These are phyloP conservation scores for Neonectria hederae DNA, from an alignment of 2,329 filamentous ascomycete genomes.

Conservation along the genomic window DNA sequence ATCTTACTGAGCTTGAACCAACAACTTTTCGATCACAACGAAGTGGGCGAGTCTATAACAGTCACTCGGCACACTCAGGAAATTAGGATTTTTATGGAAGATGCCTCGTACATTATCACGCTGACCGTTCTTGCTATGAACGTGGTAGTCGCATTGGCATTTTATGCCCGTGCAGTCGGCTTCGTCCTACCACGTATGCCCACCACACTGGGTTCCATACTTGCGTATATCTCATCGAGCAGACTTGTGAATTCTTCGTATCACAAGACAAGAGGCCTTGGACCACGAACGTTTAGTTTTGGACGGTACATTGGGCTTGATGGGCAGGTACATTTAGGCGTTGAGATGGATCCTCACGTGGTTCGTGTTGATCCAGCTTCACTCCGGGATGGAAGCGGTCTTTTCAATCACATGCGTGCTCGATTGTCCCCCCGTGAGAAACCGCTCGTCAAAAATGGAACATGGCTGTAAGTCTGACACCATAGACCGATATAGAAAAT, in stretches of 20 bases:
- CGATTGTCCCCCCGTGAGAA: background rate
- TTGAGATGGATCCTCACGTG: slow-evolving; percentile 60
- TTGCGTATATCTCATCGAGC: slow-evolving; percentile 60
- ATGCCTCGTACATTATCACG: slow-evolving; percentile 55
- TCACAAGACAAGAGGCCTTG: background rate
- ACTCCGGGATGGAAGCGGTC: background rate
- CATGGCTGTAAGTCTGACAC: slow-evolving; percentile 15
- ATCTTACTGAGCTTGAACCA: slow-evolving; percentile 53
- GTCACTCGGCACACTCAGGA: slow-evolving; percentile 41
- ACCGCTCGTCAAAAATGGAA: background rate
- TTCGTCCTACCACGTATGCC: slow-evolving; percentile 61
- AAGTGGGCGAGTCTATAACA: background rate
- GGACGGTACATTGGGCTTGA: slow-evolving; percentile 60
- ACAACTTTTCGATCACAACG: slow-evolving; percentile 47
- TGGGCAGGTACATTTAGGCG: slow-evolving; percentile 58
- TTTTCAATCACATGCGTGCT: background rate
- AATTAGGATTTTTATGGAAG: slow-evolving; percentile 59
- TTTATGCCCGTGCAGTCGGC: slow-evolving; percentile 55
- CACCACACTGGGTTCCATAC: slow-evolving; percentile 57
- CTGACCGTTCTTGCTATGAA: slow-evolving; percentile 56
- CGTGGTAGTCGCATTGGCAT: slow-evolving; percentile 49
- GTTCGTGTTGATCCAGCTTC: slow-evolving; percentile 35
- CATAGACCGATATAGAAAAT: background rate
- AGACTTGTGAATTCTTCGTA: slow-evolving; percentile 32
- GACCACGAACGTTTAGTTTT: slow-evolving; percentile 53